phyloP scores from a whole-genome alignment of 2,329 filamentous ascomycete genomes.

The Periconia sp. region DNA sequence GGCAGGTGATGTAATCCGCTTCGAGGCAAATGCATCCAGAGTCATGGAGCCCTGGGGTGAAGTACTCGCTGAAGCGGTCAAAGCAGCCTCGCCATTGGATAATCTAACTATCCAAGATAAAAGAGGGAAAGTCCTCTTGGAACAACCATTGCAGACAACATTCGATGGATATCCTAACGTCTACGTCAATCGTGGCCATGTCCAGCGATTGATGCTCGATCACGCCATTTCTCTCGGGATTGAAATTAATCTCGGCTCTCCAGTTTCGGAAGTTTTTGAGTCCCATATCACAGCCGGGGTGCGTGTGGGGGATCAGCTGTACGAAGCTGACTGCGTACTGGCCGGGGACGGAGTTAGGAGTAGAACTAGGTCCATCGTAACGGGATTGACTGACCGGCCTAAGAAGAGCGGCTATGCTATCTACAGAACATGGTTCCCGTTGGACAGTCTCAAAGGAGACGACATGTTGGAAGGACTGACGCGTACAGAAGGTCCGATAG shows the following conservation, averaged over 20 bases:
- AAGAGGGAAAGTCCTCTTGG: not conserved
- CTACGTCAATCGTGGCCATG: not conserved
- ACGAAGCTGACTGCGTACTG: not conserved
- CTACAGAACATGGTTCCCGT: not conserved
- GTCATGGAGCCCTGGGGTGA: not conserved
- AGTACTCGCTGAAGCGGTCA: not conserved
- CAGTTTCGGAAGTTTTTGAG: not conserved
- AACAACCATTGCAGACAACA: not conserved
- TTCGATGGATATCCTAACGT: not conserved
- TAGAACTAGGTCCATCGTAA: not conserved
- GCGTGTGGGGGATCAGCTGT: not conserved
- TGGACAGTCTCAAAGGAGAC: not conserved
- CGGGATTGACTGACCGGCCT: not conserved
- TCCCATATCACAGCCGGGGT: not conserved
- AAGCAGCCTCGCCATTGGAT: not conserved
- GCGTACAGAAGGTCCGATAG: not conserved
- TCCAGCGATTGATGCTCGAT: not conserved
- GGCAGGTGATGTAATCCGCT: not conserved
- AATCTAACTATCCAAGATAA: not conserved
- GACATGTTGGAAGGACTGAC: not conserved
- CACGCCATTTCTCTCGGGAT: not conserved
- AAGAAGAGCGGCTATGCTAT: not conserved
- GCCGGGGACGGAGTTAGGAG: not conserved
- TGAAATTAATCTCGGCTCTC: not conserved
- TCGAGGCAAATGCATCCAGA: not conserved